Evolutionary conservation across 2,329 filamentous ascomycete genomes (phyloP).

Genomic region (Aspergillus bombycis): DNA sequence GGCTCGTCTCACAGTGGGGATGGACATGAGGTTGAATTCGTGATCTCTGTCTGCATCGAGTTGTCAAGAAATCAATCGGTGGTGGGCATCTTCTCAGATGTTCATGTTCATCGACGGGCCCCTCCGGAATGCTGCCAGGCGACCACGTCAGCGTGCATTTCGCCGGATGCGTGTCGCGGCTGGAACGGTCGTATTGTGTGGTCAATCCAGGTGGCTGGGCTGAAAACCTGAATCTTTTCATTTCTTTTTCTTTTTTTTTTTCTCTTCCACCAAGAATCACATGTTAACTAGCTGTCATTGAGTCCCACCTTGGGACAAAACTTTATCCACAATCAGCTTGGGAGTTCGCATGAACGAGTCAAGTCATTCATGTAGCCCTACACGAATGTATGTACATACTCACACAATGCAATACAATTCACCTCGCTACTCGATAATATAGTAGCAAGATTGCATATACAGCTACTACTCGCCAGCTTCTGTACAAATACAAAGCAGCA

Average conservation of each 20-base stretch:
- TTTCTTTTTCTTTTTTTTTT: constrained; percentile 4
- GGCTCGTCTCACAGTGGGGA: constrained; percentile 22
- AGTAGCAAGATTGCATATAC: too few relatives aligned
- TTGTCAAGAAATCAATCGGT: background rate
- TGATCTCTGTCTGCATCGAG: background rate
- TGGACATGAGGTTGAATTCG: constrained; percentile 21
- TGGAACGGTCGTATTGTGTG: background rate
- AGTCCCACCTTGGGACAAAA: background rate
- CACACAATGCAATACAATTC: background rate
- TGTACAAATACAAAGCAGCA: too few relatives aligned
- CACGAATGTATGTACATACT: too few relatives aligned
- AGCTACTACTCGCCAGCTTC: too few relatives aligned
- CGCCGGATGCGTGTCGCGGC: background rate
- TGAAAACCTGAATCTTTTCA: background rate
- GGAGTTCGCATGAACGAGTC: background rate
- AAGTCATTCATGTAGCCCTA: background rate
- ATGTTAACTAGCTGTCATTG: background rate
- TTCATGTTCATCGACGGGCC: background rate
- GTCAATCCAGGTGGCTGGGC: constrained; percentile 17
- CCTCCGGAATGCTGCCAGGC: constrained; percentile 17
- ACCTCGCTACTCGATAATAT: too few relatives aligned
- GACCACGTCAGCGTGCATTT: constrained; percentile 29
- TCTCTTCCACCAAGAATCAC: background rate
- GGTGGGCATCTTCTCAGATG: background rate
- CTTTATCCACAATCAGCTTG: background rate